Base-by-base conservation (phyloP, 106 monocot species). In the Allium sativum region DNA sequence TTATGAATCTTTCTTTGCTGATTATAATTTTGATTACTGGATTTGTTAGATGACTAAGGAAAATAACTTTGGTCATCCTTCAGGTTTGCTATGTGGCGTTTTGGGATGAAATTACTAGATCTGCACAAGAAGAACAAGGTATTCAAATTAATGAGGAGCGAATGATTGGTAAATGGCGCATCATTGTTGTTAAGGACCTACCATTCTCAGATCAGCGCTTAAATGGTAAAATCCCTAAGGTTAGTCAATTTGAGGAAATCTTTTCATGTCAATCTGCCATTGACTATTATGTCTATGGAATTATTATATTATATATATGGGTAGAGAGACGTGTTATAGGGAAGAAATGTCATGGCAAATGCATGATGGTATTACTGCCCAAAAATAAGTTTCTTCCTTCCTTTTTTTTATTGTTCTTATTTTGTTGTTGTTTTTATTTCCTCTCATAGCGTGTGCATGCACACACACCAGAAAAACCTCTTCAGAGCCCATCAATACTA, bases 201-300 rank as follows among this genome's bases (percentile, higher is more conserved):
- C 96, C 96, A 40, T 98, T 98, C 71, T 71, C 91, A 61, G 96
- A 98, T 77, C 96, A 98, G 65, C 77, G 91, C 8, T 76, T 91
- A 65, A 98, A 98, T 82, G 96, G 96, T 17, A 98, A 98, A 70
- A 82, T 98, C 46, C 91, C 96, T 2, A 98, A 91, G 91, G 96
- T 91, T 52, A 51, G 22, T 52, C 10, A 31, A 31, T 31, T 31
- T 31, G 31, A 31, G 31, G 5, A 31, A 31, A 31, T 31, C 31
- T 31, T 31, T 31, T 31, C 31, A 31, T 31, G 5, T 31, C 5
- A 31, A 31, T n/a, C n/a, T n/a, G n/a, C n/a, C 31, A 31, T 31
- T 2, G 5, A 31, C 31, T 31, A 31, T 5, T 5, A 31, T 31
- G 31, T 2, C 31, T 31, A 31, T 31, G 31, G 0, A 31, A 31